phyloP scores from a whole-genome alignment of 1,284 basidiomycete species.

The Somion occarium region DNA sequence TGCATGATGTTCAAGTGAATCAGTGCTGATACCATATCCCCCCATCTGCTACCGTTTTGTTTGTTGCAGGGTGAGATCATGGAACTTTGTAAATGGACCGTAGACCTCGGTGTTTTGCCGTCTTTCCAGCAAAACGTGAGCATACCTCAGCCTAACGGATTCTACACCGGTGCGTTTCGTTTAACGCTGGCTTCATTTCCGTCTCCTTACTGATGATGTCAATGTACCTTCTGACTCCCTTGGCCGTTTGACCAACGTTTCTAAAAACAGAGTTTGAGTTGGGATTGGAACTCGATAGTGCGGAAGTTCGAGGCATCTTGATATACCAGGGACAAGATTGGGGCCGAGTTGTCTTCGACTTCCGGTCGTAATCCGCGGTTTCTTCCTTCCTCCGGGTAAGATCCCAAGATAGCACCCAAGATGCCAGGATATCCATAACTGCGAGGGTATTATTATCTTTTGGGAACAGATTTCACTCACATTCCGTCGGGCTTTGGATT shows the following conservation, averaged over 20 bases:
- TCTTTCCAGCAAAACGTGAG: conserved; percentile 67
- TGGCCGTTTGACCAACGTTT: too few species aligned
- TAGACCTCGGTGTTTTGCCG: conserved; percentile 71
- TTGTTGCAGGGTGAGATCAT: conserved; percentile 52
- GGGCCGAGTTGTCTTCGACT: conserved; percentile 54
- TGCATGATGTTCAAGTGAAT: conserved; percentile 2
- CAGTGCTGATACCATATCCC: neutral
- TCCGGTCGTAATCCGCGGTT: conserved; percentile 22
- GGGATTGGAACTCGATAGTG: conserved; percentile 75
- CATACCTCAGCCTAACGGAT: conserved; percentile 50
- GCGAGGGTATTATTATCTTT: neutral
- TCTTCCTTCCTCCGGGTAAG: too few species aligned
- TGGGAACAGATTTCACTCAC: neutral
- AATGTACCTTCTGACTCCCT: too few species aligned
- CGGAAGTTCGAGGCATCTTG: conserved; percentile 75
- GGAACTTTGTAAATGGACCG: conserved; percentile 83
- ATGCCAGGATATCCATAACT: neutral
- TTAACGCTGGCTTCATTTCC: conserved; percentile 3
- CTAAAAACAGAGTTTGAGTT: conserved; percentile 85
- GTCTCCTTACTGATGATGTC: neutral
- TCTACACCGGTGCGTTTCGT: conserved; percentile 67
- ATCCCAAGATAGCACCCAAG: neutral
- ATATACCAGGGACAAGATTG: conserved; percentile 70
- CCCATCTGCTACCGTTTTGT: conserved; percentile 11
- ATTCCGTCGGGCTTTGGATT: neutral